Base-by-base conservation (phyloP, 1,284 basidiomycete genomes). In the Ganoderma leucocontextum region DNA sequence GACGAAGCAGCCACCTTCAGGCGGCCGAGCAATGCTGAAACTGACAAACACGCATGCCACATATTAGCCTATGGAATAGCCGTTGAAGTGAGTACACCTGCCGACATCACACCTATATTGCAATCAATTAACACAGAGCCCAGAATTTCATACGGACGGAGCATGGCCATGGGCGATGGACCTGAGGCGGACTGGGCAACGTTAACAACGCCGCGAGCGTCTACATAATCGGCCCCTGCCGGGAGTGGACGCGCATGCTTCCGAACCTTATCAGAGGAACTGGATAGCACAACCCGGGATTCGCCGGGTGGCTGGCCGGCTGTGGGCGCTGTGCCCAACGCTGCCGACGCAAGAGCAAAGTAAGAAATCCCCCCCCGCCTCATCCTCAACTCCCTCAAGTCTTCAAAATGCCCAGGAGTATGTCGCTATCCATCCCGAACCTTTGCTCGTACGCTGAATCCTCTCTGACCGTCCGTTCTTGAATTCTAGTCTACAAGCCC, bases 401-500 rank as follows among this genome's bases (percentile, higher is more conserved):
- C 82, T 76, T 84, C 84, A 89, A 88, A 83, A 90, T 91, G 89
- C 88, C 89, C 79, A 90, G 86, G 87, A 87, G 89, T 91, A 73
- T 68, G 79, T 76, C 42, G 42, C 7, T 22, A 59, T 22, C 42
- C 22, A 36, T 22, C 42, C 22, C 39, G 19, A 29, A n/a, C 22
- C 47, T 52, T 55, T 59, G 60, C 6, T 25, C 44, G 63, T 33
- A 41, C 22, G 22, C 13, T n/a, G 63, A 10, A 35, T 13, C 33
- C 7, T 66, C 70, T 67, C 78, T 86, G 65, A 86, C 70, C 33
- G n/a, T 67, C 38, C 64, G 62, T 42, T 19, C 15, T n/a, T 8
- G n/a, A 36, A 22, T 38, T 68, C 17, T 75, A 96, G 95, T 96
- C 82, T 96, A 95, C 92, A 98, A 98, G 89, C 94, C 97, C 83